phyloP scores from a whole-genome alignment of 2,329 filamentous ascomycete species.

The Diaporthe longicolla region DNA sequence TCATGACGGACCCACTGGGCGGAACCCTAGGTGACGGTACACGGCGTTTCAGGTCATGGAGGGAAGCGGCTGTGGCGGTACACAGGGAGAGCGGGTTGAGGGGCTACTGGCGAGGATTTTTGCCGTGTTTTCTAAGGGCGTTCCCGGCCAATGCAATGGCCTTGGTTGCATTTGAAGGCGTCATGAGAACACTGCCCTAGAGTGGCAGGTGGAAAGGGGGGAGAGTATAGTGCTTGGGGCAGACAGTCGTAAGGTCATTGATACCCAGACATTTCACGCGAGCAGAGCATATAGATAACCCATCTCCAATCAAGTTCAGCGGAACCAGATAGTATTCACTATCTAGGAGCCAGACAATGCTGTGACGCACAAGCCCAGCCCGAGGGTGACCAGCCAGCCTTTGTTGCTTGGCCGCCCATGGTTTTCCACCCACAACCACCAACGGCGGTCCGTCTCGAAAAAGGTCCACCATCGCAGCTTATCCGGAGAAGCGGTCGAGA shows the following conservation, averaged over 20 bases:
- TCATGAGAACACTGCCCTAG: conserved; percentile 77
- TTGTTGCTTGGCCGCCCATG: conserved; percentile 13
- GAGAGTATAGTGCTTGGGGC: not conserved
- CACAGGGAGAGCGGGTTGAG: conserved; percentile 81
- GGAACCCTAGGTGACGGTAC: conserved; percentile 76
- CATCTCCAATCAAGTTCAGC: conserved; percentile 19
- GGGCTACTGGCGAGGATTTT: conserved; percentile 93
- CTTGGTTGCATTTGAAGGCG: conserved; percentile 91
- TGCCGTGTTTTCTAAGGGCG: conserved; percentile 92
- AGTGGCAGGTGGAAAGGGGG: not conserved
- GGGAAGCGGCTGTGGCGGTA: conserved; percentile 82
- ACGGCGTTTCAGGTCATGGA: conserved; percentile 81
- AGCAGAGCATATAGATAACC: conserved; percentile 6
- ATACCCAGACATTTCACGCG: conserved; percentile 33
- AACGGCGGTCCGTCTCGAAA: conserved; percentile 36
- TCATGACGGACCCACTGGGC: conserved; percentile 95
- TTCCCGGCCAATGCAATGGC: conserved; percentile 98
- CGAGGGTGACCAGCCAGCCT: conserved; percentile 3
- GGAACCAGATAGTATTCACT: conserved; percentile 39
- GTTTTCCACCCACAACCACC: conserved; percentile 35
- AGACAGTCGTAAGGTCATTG: conserved; percentile 22
- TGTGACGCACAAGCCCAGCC: not conserved
- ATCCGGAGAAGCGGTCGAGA: not conserved
- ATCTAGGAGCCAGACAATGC: conserved; percentile 23
- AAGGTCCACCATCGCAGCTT: conserved; percentile 18